A percentile compares a stretch with the other conserved stretches of the same genome.
These are phyloP conservation scores for Urtica urens DNA, from an alignment of 306 rosid genomes.

Conservation along the genomic window DNA sequence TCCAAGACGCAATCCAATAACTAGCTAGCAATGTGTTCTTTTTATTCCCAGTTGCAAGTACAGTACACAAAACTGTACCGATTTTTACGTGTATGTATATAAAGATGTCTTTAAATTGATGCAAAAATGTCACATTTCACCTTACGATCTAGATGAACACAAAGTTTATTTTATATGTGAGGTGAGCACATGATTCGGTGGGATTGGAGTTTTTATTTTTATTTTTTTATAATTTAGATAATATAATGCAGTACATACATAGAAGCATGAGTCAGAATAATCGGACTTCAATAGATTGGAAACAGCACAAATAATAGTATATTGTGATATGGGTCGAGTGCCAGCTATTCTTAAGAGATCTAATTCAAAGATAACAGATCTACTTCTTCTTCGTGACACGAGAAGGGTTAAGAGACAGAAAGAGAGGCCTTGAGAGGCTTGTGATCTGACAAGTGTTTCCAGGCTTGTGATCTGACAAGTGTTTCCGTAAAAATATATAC, in stretches of 20 bases:
- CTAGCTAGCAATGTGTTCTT: background rate
- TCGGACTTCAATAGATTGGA: background rate
- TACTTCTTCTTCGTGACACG: too few relatives aligned
- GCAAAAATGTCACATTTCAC: background rate
- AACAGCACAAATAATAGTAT: background rate
- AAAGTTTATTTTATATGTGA: background rate
- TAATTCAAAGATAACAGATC: constrained; percentile 12
- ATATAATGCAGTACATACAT: background rate
- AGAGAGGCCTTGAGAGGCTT: background rate
- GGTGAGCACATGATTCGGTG: constrained; percentile 4
- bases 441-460: too few relatives aligned
- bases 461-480: too few relatives aligned
- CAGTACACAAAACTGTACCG: too few relatives aligned
- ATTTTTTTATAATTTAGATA: background rate
- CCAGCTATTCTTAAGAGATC: constrained; percentile 13
- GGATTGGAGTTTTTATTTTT: background rate
- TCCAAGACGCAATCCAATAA: background rate
- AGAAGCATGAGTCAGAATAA: constrained; percentile 2
- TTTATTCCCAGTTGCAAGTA: too few relatives aligned
- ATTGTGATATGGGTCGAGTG: constrained; percentile 5
- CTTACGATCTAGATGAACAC: background rate
- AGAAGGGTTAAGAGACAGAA: background rate
- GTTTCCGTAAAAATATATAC: too few relatives aligned
- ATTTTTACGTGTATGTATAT: too few relatives aligned
- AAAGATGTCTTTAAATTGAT: background rate